Evolutionary conservation across 1,284 basidiomycete species (phyloP).

Genomic region (Moniliophthora roreri): DNA sequence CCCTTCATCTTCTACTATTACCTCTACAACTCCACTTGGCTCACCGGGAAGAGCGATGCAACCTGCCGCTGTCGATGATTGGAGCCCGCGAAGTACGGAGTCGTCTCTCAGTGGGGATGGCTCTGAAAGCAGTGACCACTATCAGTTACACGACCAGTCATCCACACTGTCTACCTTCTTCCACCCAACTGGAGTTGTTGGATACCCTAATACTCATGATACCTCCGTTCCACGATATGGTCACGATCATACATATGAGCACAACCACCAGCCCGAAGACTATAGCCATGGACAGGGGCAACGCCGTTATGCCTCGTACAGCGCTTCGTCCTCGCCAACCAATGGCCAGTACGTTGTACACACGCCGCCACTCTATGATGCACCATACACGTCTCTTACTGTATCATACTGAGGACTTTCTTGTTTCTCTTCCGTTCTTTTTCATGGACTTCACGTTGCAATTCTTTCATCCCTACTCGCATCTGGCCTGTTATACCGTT

Average conservation of each 20-base stretch:
- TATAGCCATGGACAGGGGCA: neutral
- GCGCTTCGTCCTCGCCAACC: neutral
- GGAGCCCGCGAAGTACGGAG: neutral
- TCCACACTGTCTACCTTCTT: neutral
- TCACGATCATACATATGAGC: neutral
- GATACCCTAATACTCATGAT: neutral
- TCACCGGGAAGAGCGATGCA: too few relatives aligned
- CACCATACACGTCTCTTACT: neutral
- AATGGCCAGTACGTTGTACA: too few relatives aligned
- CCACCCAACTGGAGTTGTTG: neutral
- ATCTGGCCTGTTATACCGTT: too few relatives aligned
- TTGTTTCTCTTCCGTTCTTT: neutral
- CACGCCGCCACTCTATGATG: neutral
- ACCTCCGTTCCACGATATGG: neutral
- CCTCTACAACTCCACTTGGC: neutral
- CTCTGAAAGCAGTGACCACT: neutral
- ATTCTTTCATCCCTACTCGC: neutral
- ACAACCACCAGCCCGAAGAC: neutral
- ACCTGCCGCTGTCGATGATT: neutral
- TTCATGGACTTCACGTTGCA: neutral
- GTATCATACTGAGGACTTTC: neutral
- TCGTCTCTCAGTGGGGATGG: neutral
- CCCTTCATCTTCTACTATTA: neutral
- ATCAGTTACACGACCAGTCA: neutral
- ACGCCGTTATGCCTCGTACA: neutral